Evolutionary conservation across 441 rosid genomes (phyloP).

Genomic region (Codiaeum variegatum): DNA sequence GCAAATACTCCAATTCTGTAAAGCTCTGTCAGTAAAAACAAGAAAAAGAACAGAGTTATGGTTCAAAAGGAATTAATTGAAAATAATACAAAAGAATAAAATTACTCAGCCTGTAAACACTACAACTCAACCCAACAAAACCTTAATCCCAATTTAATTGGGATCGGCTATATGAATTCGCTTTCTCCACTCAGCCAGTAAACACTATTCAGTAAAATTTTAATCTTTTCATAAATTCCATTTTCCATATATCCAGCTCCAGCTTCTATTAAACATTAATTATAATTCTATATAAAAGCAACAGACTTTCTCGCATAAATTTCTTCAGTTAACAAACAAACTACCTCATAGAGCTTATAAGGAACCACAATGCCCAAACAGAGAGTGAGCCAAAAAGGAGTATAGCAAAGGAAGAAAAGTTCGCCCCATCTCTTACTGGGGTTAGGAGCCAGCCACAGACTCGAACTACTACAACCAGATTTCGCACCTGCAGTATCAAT

Average conservation of each 20-base stretch:
- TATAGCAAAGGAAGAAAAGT: slow-evolving; percentile 80
- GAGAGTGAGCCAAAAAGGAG: slow-evolving; percentile 97
- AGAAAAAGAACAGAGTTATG: not conserved
- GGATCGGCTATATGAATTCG: no score
- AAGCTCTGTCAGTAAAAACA: slow-evolving; percentile 49
- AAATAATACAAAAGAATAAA: not conserved
- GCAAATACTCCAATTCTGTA: slow-evolving; percentile 85
- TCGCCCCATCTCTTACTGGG: slow-evolving; percentile 97
- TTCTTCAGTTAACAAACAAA: no score
- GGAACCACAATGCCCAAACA: slow-evolving; percentile 86
- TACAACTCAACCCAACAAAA: no score
- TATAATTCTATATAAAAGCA: not conserved
- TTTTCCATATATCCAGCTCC: not conserved
- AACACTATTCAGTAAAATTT: not conserved
- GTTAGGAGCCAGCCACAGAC: slow-evolving; percentile 75
- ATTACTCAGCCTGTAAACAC: not conserved
- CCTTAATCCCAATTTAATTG: no score
- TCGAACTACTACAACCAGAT: slow-evolving; percentile 24
- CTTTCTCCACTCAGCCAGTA: not conserved
- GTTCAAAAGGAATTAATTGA: not conserved
- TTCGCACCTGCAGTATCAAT: slow-evolving; percentile 14
- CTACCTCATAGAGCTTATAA: slow-evolving; percentile 87
- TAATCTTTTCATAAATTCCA: not conserved
- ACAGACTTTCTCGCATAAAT: not conserved
- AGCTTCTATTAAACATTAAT: not conserved